A percentile compares a stretch with the other conserved stretches of the same genome.
Conservation (phyloP, 2,329 filamentous ascomycete species). For the Cordyceps fumosorosea region DNA sequence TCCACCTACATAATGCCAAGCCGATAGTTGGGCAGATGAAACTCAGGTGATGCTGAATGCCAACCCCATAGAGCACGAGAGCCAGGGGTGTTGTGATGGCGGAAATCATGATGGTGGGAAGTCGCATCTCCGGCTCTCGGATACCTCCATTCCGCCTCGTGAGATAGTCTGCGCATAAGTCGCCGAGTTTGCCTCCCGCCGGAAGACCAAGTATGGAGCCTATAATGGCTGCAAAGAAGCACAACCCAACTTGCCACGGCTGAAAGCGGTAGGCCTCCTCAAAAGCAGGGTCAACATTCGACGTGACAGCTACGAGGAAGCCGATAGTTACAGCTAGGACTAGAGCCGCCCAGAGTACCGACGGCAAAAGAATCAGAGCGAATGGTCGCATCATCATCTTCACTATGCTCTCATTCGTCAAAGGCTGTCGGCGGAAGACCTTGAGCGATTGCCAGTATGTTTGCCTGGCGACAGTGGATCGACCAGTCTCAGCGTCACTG, state of each 20-base stretch:
- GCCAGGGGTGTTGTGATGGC: conserved; percentile 27
- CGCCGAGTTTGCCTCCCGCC: conserved; percentile 41
- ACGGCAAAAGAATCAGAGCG: conserved; percentile 42
- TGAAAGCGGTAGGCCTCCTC: conserved; percentile 35
- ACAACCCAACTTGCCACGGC: conserved; percentile 42
- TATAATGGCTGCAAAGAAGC: conserved; percentile 42
- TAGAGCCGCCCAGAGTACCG: conserved; percentile 49
- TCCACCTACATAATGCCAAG: conserved; percentile 41
- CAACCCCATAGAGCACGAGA: conserved; percentile 40
- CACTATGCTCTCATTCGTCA: conserved; percentile 40
- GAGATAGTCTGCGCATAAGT: conserved; percentile 40
- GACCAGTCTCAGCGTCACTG: conserved; percentile 15
- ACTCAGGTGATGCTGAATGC: conserved; percentile 38
- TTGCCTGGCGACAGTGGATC: conserved; percentile 19
- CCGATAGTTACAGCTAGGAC: conserved; percentile 49
- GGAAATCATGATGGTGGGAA: conserved; percentile 43
- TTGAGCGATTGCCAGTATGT: conserved; percentile 29
- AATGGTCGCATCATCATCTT: conserved; percentile 45
- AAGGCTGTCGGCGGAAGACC: conserved; percentile 30
- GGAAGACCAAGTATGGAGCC: conserved; percentile 44
- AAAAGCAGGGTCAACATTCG: conserved; percentile 43
- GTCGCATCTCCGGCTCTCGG: conserved; percentile 54
- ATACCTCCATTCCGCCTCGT: conserved; percentile 49
- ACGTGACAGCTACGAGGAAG: conserved; percentile 48
- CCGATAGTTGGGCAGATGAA: conserved; percentile 53